phyloP scores from a whole-genome alignment of 2,329 filamentous ascomycete species.

The Cordyceps pruinosa region DNA sequence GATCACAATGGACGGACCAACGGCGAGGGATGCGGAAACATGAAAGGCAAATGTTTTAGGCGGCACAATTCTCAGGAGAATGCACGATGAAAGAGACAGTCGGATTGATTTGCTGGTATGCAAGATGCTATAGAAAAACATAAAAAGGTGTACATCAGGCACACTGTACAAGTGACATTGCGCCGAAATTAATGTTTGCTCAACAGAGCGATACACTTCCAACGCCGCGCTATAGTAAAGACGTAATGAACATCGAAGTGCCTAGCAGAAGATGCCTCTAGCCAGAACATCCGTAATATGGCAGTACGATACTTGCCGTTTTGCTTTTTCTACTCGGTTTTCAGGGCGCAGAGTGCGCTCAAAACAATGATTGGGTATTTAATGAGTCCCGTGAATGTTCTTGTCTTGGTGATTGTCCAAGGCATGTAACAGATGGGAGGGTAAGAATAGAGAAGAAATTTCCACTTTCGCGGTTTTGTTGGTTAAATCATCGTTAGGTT shows the following conservation, averaged over 20 bases:
- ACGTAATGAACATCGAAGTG: conserved; percentile 6
- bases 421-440: background rate
- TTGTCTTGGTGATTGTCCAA: background rate
- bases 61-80: background rate
- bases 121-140: background rate
- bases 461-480: background rate
- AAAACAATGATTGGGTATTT: background rate
- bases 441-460: background rate
- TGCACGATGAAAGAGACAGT: background rate
- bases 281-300: background rate
- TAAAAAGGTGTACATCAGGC: background rate
- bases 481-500: conserved; percentile 1
- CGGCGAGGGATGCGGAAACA: too few species aligned
- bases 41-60: too few species aligned
- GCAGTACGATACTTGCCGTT: background rate
- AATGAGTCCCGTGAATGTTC: too few species aligned
- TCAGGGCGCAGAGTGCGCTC: background rate
- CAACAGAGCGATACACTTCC: background rate
- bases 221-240: conserved; percentile 7
- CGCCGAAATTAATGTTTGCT: background rate
- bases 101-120: background rate
- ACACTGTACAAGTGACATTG: background rate
- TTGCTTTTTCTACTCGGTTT: background rate
- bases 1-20: too few species aligned
- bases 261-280: background rate